Evolutionary conservation across 2,329 filamentous ascomycete species (phyloP).

Genomic region (Colletotrichum musicola): DNA sequence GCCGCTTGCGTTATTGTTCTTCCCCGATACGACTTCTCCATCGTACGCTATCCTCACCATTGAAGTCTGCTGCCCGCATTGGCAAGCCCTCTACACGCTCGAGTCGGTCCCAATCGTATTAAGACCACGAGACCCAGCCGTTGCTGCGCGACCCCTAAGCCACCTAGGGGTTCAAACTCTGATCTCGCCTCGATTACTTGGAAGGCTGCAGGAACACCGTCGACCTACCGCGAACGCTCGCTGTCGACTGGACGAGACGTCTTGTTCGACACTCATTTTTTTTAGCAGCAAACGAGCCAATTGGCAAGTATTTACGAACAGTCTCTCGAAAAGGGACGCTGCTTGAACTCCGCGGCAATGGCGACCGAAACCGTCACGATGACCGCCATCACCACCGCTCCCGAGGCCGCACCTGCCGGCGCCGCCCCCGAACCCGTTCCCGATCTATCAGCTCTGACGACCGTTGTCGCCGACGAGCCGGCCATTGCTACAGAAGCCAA

Average conservation of each 20-base stretch:
- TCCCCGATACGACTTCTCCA: constrained; percentile 17
- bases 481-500: constrained; percentile 13
- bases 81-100: constrained; percentile 16
- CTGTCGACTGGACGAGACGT: not conserved
- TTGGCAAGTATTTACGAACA: constrained; percentile 22
- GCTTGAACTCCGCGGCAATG: constrained; percentile 19
- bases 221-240: not conserved
- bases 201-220: not conserved
- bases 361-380: constrained; percentile 29
- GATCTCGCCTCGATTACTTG: constrained; percentile 7
- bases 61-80: constrained; percentile 16
- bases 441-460: constrained; percentile 29
- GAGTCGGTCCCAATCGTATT: constrained; percentile 14
- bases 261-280: not conserved
- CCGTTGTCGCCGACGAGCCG: constrained; percentile 12
- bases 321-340: constrained; percentile 34
- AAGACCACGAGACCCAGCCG: constrained; percentile 9
- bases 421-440: constrained; percentile 24
- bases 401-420: constrained; percentile 15
- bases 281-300: constrained; percentile 6
- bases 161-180: not conserved
- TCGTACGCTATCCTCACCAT: constrained; percentile 15
- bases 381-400: not conserved
- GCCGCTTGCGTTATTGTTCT: constrained; percentile 32
- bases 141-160: not conserved